Base-by-base conservation (phyloP, 495 filamentous ascomycete genomes). In the Trichoderma parareesei region DNA sequence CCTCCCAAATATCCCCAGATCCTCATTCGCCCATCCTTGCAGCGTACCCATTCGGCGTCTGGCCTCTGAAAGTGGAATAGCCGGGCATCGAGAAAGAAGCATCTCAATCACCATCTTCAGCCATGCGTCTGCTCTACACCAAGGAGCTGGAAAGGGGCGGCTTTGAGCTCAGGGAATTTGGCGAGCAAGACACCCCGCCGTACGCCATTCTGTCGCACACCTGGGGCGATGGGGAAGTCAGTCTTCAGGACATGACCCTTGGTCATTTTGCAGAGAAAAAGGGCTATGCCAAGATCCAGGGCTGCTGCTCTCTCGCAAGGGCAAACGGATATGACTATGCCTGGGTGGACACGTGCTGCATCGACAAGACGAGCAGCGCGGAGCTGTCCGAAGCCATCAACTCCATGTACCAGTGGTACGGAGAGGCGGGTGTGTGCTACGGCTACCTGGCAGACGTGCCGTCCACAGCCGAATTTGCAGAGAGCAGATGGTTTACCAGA, bases 321-420 rank as follows among this genome's bases (percentile, higher is more conserved):
- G 35, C 13, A 0, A 65, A 75, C 35, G 64, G 65, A 8, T 48
- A 69, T 11, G 46, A 63, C 7, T 78, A 74, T 63, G 72, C 59
- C 27, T 79, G 77, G 77, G 65, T 74, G 48, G 76, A 79, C 64
- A 79, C 74, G 14, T 75, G 71, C 63, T 79, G 76, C 66, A 78
- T 78, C 60, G 71, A 81, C 69, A 81, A 81, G 69, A 71, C 70
- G 4, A 76, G 75, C 61, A 74, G 70, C 33, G 75, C 76, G 8
- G 78, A 81, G 66, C 69, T 81, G 3, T 71, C 72, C 11, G 78
- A 81, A 66, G 74, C 78, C 35, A 77, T 77, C 37, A 79, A 78
- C 67, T 76, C 73, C 33, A 79, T 79, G 77, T 79, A 69, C 42
- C 61, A 57, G 2, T 80, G 74, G 77, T 80, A 80, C 64, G 55